A percentile compares a stretch with the other conserved stretches of the same genome.
Evolutionary conservation across 768 basidiomycete species (phyloP).

Genomic region (Pulveroboletus sp.): DNA sequence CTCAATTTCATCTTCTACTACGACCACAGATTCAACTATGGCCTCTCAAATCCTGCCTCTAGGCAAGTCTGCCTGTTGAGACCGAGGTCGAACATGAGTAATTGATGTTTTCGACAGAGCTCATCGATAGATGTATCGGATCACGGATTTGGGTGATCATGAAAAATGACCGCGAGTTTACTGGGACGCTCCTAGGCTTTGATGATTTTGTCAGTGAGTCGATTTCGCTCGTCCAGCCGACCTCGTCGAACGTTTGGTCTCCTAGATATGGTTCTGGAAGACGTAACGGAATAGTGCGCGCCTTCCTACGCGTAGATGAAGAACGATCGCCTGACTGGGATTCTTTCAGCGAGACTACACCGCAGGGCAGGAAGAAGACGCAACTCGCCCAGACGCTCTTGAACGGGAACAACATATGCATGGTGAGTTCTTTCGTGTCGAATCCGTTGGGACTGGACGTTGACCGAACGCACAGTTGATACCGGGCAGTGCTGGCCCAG

Average conservation of each 20-base stretch:
- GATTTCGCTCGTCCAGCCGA: neutral
- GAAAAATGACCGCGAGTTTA: constrained; percentile 97
- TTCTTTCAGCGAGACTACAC: constrained; percentile 70
- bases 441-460: neutral
- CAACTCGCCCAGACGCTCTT: constrained; percentile 82
- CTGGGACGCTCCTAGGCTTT: constrained; percentile 90
- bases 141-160: constrained; percentile 97
- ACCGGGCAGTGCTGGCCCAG: constrained; percentile 68
- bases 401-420: constrained; percentile 96
- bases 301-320: neutral
- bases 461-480: constrained; percentile 44
- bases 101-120: constrained; percentile 46
- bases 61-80: constrained; percentile 41
- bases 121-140: constrained; percentile 97
- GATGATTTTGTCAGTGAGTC: constrained; percentile 99
- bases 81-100: neutral
- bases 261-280: constrained; percentile 89
- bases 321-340: neutral
- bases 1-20: neutral
- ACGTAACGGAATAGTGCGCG: constrained; percentile 92
- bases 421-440: constrained; percentile 51
- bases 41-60: constrained; percentile 93
- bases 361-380: constrained; percentile 76
- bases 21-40: constrained; percentile 58
- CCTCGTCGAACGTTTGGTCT: neutral